Evolutionary conservation across 2,329 filamentous ascomycete species (phyloP).

Genomic region (Thelonectria blattea): DNA sequence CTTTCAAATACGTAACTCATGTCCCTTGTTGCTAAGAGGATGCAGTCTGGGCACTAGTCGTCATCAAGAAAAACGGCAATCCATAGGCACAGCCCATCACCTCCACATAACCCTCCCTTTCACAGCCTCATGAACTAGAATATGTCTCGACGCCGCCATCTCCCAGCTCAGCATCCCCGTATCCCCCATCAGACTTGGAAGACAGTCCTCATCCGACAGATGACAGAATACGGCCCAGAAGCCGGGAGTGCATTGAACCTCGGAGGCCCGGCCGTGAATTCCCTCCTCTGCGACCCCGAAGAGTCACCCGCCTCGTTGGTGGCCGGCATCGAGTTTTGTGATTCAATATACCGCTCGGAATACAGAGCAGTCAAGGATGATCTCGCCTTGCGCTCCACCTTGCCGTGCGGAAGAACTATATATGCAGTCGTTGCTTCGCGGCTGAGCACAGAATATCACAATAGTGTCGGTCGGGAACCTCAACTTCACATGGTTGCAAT

Average conservation of each 20-base stretch:
- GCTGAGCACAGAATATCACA: neutral
- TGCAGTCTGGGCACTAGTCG: too few species aligned
- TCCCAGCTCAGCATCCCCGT: slow-evolving; percentile 40
- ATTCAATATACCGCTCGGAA: slow-evolving; percentile 73
- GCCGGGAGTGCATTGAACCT: slow-evolving; percentile 50
- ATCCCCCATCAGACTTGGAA: slow-evolving; percentile 37
- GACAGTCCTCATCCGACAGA: slow-evolving; percentile 37
- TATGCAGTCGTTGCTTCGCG: slow-evolving; percentile 3
- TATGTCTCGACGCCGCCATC: slow-evolving; percentile 51
- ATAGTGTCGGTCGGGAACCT: slow-evolving; percentile 2
- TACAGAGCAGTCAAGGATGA: slow-evolving; percentile 77
- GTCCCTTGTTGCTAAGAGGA: too few species aligned
- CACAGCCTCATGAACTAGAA: slow-evolving; percentile 6
- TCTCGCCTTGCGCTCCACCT: slow-evolving; percentile 80
- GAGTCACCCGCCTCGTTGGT: slow-evolving; percentile 37
- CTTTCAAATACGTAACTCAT: too few species aligned
- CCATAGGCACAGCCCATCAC: too few species aligned
- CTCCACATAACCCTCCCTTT: neutral
- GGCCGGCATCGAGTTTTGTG: slow-evolving; percentile 34
- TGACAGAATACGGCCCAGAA: slow-evolving; percentile 43
- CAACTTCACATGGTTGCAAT: slow-evolving; percentile 15
- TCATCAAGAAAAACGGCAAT: too few species aligned
- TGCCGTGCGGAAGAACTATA: slow-evolving; percentile 64
- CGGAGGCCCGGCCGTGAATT: slow-evolving; percentile 41
- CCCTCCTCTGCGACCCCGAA: slow-evolving; percentile 2